These are phyloP conservation scores for Diaporthe citri DNA, from an alignment of 2,329 filamentous ascomycete species.

Conservation along the genomic window DNA sequence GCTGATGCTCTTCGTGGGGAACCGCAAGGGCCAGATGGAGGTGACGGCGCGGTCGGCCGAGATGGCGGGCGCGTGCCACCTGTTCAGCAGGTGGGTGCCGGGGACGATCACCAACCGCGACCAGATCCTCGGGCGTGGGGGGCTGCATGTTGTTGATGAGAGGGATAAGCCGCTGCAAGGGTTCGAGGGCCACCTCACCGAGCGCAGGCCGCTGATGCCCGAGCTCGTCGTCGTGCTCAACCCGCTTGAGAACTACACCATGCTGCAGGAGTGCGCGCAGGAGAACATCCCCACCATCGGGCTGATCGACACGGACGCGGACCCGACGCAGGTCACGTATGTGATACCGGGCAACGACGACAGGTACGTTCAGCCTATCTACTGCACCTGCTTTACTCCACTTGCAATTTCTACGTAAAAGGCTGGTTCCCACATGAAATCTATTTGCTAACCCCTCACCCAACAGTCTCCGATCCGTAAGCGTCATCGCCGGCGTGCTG, in stretches of 20 bases:
- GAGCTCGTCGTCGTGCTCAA: slow-evolving; percentile 95
- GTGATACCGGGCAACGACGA: slow-evolving; percentile 98
- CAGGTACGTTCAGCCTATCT: too few species aligned
- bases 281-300: slow-evolving; percentile 94
- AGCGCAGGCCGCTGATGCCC: slow-evolving; percentile 78
- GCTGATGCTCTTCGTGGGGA: slow-evolving; percentile 91
- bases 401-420: too few species aligned
- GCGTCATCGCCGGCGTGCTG: slow-evolving; percentile 86
- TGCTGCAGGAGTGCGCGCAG: slow-evolving; percentile 91
- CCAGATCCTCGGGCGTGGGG: slow-evolving; percentile 81
- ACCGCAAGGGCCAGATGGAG: slow-evolving; percentile 82
- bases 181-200: slow-evolving; percentile 74
- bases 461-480: slow-evolving; percentile 80
- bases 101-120: slow-evolving; percentile 94
- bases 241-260: slow-evolving; percentile 88
- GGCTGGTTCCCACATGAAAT: too few species aligned
- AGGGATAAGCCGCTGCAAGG: slow-evolving; percentile 71
- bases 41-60: slow-evolving; percentile 85
- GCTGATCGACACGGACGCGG: slow-evolving; percentile 91
- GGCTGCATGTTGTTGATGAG: slow-evolving; percentile 82
- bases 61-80: slow-evolving; percentile 82
- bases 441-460: slow-evolving; percentile 44
- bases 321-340: slow-evolving; percentile 95
- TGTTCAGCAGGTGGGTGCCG: slow-evolving; percentile 94
- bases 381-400: too few species aligned